phyloP scores from a whole-genome alignment of 179 eudicot genomes.

The Silene coronaria region DNA sequence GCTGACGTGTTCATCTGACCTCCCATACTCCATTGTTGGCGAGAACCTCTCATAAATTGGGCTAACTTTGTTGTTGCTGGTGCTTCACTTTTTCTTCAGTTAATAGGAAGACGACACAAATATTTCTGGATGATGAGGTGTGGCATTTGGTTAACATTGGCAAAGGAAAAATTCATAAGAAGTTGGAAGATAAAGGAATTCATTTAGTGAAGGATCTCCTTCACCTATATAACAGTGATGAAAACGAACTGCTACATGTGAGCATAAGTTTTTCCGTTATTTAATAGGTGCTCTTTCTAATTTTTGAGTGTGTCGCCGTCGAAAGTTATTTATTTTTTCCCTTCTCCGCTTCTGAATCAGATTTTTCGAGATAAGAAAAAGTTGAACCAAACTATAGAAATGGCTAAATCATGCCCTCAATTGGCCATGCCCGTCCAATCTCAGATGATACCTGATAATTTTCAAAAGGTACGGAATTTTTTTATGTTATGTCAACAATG shows the following conservation, averaged over 20 bases:
- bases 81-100: neutral
- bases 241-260: constrained; percentile 20
- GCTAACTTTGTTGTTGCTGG: neutral
- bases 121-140: constrained; percentile 25
- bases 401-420: constrained; percentile 49
- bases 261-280: neutral
- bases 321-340: too few relatives aligned
- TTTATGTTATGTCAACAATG: neutral
- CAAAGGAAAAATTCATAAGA: constrained; percentile 12
- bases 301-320: neutral
- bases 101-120: neutral
- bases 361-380: constrained; percentile 39
- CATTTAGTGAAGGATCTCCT: constrained; percentile 27
- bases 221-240: constrained; percentile 33
- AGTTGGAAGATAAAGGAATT: constrained; percentile 10
- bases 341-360: constrained; percentile 26
- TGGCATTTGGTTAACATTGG: constrained; percentile 25
- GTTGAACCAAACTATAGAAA: constrained; percentile 47
- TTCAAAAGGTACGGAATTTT: constrained; percentile 35
- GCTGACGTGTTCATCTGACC: too few relatives aligned
- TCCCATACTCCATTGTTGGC: too few relatives aligned
- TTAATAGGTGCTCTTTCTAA: neutral
- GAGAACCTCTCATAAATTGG: neutral
- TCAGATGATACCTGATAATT: constrained; percentile 25
- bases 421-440: constrained; percentile 33